Evolutionary conservation across 2,329 filamentous ascomycete genomes (phyloP), one percentile per base, ranked within the genome.

Genomic region (Fusarium pseudoanthophilum): DNA sequence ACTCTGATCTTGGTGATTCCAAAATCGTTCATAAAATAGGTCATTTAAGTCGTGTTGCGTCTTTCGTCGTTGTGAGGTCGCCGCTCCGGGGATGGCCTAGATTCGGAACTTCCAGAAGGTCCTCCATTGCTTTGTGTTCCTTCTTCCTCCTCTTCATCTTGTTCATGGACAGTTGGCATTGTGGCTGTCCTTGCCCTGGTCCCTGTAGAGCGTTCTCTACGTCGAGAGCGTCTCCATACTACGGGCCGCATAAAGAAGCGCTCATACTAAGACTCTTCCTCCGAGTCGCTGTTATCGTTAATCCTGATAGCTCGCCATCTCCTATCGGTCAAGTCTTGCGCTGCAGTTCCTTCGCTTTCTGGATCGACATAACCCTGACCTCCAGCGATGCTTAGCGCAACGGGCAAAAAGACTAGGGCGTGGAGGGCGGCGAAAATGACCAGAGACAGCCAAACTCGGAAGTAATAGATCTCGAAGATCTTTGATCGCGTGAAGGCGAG

Each of bases 391-490:
- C 93, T 97, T 74, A 99, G 86, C 4, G 93, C 92, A 2, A 98
- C 96, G 0, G 96, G 96, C 77, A 99, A 85, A 81, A 98, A 97
- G 13, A 99, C 89, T 53, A 99, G 86, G 2, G 96, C 94, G 81
- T 99, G 96, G 15, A 92, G 88, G 13, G 94, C 94, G 6, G 95
- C 97, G 81, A 97, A 95, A 15, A 97, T 81, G 16, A 99, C 95
- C 61, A 99, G 88, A 11, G 95, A 92, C 24, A 98, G 85, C 96
- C 96, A 99, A 48, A 99, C 93, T 48, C 96, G 90, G 87, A 99
- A 99, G 83, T 99, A 99, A 84, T 99, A 99, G 65, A 99, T 94
- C 85, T 99, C 97, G 78, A 99, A 99, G 79, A 99, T 99, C 89
- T 98, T 99, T 82, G 94, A 97, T 58, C 93, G 87, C 13, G 96